These are phyloP conservation scores for Amanita rimosa DNA, from an alignment of 768 basidiomycete genomes.

Conservation along the genomic window DNA sequence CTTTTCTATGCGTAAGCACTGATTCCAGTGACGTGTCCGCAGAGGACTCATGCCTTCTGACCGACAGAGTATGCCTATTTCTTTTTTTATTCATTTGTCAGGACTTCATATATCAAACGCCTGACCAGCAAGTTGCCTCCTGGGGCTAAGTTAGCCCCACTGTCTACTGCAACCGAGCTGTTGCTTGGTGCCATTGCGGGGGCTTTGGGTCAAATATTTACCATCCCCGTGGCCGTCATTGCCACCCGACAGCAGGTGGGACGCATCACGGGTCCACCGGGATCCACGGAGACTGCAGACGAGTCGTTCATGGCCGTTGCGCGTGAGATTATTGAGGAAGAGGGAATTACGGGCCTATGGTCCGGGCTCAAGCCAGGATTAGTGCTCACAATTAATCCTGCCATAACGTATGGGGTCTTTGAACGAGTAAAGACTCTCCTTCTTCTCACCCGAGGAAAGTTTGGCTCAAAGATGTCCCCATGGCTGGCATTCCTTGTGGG, in stretches of 20 bases:
- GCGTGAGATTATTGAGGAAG: constrained; percentile 79
- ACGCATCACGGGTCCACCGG: constrained; percentile 11
- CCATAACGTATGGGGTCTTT: constrained; percentile 93
- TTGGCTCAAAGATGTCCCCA: constrained; percentile 58
- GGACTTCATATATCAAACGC: constrained; percentile 71
- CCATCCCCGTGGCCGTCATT: constrained; percentile 95
- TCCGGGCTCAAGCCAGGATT: constrained; percentile 85
- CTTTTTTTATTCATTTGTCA: constrained; percentile 94
- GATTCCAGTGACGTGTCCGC: constrained; percentile 15
- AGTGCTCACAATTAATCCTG: constrained; percentile 95
- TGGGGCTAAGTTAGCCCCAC: constrained; percentile 46
- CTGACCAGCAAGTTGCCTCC: constrained; percentile 45
- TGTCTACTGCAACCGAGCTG: constrained; percentile 75
- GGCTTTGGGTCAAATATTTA: constrained; percentile 93
- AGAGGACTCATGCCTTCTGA: constrained; percentile 6
- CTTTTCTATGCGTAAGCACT: constrained; percentile 80
- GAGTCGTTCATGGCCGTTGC: constrained; percentile 76
- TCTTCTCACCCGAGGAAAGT: constrained; percentile 39
- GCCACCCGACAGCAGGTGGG: constrained; percentile 96
- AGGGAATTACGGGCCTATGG: constrained; percentile 85
- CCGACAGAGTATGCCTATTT: constrained; percentile 93
- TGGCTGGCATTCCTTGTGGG: constrained; percentile 79
- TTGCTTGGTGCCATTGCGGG: constrained; percentile 87
- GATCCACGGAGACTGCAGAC: constrained; percentile 22
- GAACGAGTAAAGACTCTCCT: constrained; percentile 80